A percentile compares a stretch with the other conserved stretches of the same genome.
phyloP scores from a whole-genome alignment of 768 basidiomycete species.

The Cubamyces lactineus region DNA sequence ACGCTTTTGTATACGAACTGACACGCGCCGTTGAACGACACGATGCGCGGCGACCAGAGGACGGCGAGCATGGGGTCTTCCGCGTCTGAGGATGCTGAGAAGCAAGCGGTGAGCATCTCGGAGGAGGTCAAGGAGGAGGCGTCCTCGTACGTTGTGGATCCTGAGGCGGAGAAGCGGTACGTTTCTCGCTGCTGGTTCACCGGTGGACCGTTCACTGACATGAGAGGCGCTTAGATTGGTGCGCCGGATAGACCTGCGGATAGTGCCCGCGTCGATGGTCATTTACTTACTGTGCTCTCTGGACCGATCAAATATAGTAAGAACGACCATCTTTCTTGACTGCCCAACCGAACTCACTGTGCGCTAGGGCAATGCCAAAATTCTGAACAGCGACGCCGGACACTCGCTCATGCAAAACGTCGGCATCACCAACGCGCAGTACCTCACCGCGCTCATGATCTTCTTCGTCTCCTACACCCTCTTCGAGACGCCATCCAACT shows the following conservation, averaged over 20 bases:
- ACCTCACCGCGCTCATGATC: slow-evolving; percentile 43
- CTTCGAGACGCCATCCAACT: slow-evolving; percentile 46
- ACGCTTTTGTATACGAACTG: background rate
- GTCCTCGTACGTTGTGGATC: background rate
- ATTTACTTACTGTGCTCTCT: slow-evolving; percentile 41
- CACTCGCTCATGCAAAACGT: slow-evolving; percentile 36
- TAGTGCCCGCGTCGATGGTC: slow-evolving; percentile 40
- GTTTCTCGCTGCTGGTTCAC: background rate
- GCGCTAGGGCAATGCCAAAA: slow-evolving; percentile 36
- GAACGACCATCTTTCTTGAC: background rate
- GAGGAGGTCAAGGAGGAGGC: slow-evolving; percentile 10
- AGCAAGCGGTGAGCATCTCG: background rate
- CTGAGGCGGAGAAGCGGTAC: background rate
- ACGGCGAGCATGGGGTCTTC: background rate
- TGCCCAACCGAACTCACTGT: background rate
- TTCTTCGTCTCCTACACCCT: slow-evolving; percentile 45
- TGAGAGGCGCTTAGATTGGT: slow-evolving; percentile 10
- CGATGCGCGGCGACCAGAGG: background rate
- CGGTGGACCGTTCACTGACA: too few species aligned
- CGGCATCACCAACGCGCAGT: slow-evolving; percentile 36
- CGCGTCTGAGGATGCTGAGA: slow-evolving; percentile 6
- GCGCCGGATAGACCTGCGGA: slow-evolving; percentile 35
- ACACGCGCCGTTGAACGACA: background rate
- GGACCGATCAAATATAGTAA: slow-evolving; percentile 27
- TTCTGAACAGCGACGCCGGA: slow-evolving; percentile 39